Evolutionary conservation across 2,329 filamentous ascomycete species (phyloP).

Genomic region (Diaporthe citri): DNA sequence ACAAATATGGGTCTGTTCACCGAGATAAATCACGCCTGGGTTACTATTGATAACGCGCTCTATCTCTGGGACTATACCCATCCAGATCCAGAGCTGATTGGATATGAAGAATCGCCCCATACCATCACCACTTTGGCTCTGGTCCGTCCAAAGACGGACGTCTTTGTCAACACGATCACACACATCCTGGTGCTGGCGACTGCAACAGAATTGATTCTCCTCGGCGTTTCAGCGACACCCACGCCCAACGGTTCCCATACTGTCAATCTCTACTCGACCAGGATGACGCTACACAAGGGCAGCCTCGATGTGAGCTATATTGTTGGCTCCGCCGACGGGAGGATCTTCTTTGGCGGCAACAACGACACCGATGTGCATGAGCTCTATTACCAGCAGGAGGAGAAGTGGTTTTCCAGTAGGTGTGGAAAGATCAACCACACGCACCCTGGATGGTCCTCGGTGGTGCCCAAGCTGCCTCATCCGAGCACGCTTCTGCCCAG

Average conservation of each 20-base stretch:
- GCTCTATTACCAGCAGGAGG: conserved; percentile 95
- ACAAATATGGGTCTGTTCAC: conserved; percentile 97
- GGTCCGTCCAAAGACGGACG: conserved; percentile 84
- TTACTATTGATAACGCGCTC: conserved; percentile 93
- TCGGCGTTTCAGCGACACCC: conserved; percentile 82
- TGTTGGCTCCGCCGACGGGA: conserved; percentile 83
- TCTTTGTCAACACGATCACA: conserved; percentile 88
- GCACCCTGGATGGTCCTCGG: conserved; percentile 76
- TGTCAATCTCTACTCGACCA: conserved; percentile 88
- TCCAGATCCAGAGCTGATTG: conserved; percentile 90
- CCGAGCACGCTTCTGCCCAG: conserved; percentile 57
- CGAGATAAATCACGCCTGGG: conserved; percentile 94
- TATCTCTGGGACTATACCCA: conserved; percentile 99
- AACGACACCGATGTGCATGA: conserved; percentile 91
- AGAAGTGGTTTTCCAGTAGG: conserved; percentile 93
- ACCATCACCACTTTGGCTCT: conserved; percentile 93
- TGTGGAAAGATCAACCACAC: conserved; percentile 93
- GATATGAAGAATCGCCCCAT: conserved; percentile 89
- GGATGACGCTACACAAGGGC: conserved; percentile 82
- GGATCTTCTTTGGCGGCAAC: conserved; percentile 91
- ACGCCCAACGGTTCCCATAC: conserved; percentile 77
- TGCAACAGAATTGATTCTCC: conserved; percentile 82
- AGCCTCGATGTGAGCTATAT: conserved; percentile 84
- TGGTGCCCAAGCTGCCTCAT: conserved; percentile 65
- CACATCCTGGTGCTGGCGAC: conserved; percentile 93